Evolutionary conservation across 139 green algal genomes (phyloP), one percentile per base, ranked within the genome.

Genomic region (Pseudopediastrum boryanum): DNA sequence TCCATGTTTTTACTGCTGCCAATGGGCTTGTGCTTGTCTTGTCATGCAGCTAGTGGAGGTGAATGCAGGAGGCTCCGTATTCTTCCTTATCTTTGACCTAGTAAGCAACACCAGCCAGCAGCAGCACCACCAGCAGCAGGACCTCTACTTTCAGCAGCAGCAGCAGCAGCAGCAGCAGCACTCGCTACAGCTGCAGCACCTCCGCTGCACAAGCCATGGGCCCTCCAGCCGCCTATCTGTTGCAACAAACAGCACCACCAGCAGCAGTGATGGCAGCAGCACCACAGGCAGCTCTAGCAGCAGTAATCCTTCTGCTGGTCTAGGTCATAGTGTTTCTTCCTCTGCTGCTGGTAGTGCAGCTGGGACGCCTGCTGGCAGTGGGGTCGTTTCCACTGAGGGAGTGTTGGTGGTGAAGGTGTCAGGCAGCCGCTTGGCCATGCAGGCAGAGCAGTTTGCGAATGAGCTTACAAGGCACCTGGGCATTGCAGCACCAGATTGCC

Each of bases 371-470:
- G 21, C 23, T 6, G 7, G 27, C 27, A 7, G 59, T 33, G 59
- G 7, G 46, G 13, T 16, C 13, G 13, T 16, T 12, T 41, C 7
- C 59, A 46, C 65, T 3, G 79, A 90, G 77, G 69, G 81, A 29
- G 85, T 90, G 19, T 67, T 85, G 27, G 83, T 96, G 33, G 51
- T 95, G 58, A 96, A 96, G 84, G 92, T 95, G 52, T 80, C 85
- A 25, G 61, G 75, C 39, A 86, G 75, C 41, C 73, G 92, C 6
- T 82, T 94, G 62, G 69, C 80, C 3, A 88, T 86, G 83, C 83
- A 96, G 85, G 83, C 75, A 2, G 92, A 96, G 85, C 91, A 93
- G 75, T 96, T 96, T 85, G 92, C 92, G 27, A 90, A 89, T 29
- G 92, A 96, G 85, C 82, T 96, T 27, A 90, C 92, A 10, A 77